Percentiles rank a stretch among this genome's conserved stretches.
phyloP scores from a whole-genome alignment of 2,329 filamentous ascomycete genomes.

The Fusarium mundagurra region DNA sequence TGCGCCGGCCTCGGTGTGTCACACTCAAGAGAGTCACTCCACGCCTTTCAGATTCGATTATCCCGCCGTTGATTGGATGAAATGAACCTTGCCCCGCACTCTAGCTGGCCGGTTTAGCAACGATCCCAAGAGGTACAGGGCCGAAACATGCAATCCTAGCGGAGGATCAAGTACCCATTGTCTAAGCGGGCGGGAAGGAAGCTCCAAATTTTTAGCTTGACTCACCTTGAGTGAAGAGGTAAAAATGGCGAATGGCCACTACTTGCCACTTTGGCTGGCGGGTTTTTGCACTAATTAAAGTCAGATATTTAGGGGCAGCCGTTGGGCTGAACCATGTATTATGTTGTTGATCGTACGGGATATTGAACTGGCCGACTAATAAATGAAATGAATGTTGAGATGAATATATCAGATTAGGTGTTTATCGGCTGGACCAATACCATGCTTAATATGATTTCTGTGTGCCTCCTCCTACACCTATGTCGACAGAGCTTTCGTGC shows the following conservation, averaged over 20 bases:
- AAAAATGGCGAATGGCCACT: neutral
- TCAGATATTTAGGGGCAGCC: neutral
- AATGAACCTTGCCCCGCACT: conserved; percentile 8
- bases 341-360: neutral
- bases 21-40: conserved; percentile 31
- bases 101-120: conserved; percentile 25
- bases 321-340: conserved; percentile 1
- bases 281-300: conserved; percentile 1
- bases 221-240: conserved; percentile 2
- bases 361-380: neutral
- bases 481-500: conserved; percentile 1
- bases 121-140: neutral
- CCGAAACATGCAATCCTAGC: neutral
- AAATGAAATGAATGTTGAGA: neutral
- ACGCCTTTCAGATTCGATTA: conserved; percentile 35
- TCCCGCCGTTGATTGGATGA: conserved; percentile 37
- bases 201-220: conserved; percentile 22
- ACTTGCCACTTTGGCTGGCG: neutral
- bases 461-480: neutral
- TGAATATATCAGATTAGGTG: neutral
- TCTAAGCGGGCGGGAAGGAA: neutral
- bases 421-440: neutral
- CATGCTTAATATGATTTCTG: conserved; percentile 1
- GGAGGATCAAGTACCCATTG: conserved; percentile 20
- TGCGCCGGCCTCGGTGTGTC: conserved; percentile 43